Conservation (phyloP, 225 moss, liverwort and hornwort genomes). For the Sphagnum tenellum region DNA sequence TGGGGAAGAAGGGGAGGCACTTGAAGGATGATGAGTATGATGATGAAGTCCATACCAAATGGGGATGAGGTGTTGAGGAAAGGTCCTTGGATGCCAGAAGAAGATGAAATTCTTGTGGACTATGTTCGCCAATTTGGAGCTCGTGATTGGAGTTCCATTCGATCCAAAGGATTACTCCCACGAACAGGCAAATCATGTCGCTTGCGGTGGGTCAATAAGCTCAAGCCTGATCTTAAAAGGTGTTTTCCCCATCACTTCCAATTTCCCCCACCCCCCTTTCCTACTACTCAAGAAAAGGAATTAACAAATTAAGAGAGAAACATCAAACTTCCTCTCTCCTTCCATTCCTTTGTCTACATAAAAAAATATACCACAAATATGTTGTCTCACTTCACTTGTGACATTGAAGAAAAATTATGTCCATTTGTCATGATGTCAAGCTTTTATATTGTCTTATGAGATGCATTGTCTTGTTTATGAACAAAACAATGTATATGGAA, state of each 20-base stretch:
- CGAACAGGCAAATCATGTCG: constrained; percentile 92
- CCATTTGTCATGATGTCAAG: no score
- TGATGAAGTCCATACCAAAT: constrained; percentile 65
- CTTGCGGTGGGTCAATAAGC: constrained; percentile 97
- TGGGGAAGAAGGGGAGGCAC: no score
- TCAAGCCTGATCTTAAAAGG: constrained; percentile 98
- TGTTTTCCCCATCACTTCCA: constrained; percentile 6
- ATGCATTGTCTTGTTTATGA: no score
- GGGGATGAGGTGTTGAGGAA: constrained; percentile 86
- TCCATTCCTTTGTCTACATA: no score
- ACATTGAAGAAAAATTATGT: no score
- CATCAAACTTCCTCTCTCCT: no score
- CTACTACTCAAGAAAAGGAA: background rate
- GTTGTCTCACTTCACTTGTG: no score
- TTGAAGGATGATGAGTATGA: constrained; percentile 15
- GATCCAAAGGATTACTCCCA: constrained; percentile 86
- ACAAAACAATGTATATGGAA: no score
- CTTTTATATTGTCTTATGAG: no score
- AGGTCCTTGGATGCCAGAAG: constrained; percentile 98
- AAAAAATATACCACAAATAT: no score
- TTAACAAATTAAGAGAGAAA: no score
- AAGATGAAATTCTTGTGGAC: constrained; percentile 87
- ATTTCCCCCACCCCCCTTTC: background rate
- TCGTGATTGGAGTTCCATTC: constrained; percentile 92
- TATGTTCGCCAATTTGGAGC: constrained; percentile 94